Base-by-base conservation (phyloP, 176 grass and related monocot species). In the Hordeum marinum region DNA sequence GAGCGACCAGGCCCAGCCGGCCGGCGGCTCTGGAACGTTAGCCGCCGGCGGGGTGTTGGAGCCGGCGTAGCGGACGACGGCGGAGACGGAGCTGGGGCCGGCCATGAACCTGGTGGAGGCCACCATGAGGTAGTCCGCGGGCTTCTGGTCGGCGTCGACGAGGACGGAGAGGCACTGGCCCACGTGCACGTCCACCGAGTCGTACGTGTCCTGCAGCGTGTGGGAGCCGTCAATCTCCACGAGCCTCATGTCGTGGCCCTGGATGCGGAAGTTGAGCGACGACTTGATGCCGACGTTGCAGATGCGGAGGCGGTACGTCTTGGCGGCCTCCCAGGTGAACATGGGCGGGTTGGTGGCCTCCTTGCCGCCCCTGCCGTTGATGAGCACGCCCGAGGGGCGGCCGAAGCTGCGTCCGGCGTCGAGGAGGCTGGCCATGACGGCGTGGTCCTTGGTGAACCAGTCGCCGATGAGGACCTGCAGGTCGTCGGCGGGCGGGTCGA, bases 221-320 rank as follows among this genome's bases (percentile, higher is more conserved):
- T 95, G 93, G 0, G 93, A 95, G 0, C 93, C 90, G 6, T 95
- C 93, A 74, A 92, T 83, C 74, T 92, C 93, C 1, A 95, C 93
- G 0, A 95, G 88, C 85, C 54, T 84, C 93, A 95, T 88, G 72
- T 48, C 73, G 72, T 95, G 93, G 9, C 84, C 87, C 80, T 95
- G 93, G 85, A 95, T 90, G n/a, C 90, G 93, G 85, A 95, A 92
- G 88, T 95, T 95, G 88, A 95, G 78, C n/a, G 93, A 95, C 3
- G 90, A 3, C 72, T 92, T 89, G 76, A 90, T 73, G 43, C 93
- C 93, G 10, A 52, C 72, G 83, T 95, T 95, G 87, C 93, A 95
- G 13, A 95, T 60, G 85, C 93, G 90, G 59, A 92, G 62, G 2
- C 82, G 87, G 87, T 95, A 92, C 29, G 78, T 42, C 88, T 88